These are phyloP conservation scores for Bromus sterilis DNA, from an alignment of 176 grass and related monocot species.

Conservation along the genomic window DNA sequence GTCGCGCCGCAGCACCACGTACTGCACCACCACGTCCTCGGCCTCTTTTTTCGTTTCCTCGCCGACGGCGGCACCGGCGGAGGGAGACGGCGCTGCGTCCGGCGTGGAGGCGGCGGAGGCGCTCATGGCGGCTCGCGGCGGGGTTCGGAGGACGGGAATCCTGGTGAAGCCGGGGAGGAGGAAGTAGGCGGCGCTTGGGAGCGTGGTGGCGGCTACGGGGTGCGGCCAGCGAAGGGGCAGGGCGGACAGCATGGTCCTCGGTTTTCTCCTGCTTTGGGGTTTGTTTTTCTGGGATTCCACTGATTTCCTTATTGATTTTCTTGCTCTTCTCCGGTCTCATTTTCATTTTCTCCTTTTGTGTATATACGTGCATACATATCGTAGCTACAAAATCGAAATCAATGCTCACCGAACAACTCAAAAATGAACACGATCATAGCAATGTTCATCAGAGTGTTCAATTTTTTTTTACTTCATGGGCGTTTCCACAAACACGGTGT, in stretches of 20 bases:
- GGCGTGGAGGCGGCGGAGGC: background rate
- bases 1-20: constrained; percentile 85
- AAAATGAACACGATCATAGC: too few relatives aligned
- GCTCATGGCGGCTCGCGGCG: constrained; percentile 28
- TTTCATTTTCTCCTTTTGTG: too few relatives aligned
- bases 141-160: background rate
- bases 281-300: too few relatives aligned
- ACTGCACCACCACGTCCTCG: constrained; percentile 65
- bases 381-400: too few relatives aligned
- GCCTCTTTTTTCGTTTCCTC: background rate
- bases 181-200: constrained; percentile 13
- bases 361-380: too few relatives aligned
- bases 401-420: too few relatives aligned
- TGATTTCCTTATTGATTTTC: too few relatives aligned
- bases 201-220: background rate
- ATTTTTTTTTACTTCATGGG: too few relatives aligned
- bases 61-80: background rate
- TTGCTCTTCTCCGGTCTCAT: too few relatives aligned
- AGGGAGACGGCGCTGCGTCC: background rate
- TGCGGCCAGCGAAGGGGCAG: constrained; percentile 17
- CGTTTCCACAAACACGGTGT: too few relatives aligned
- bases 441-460: too few relatives aligned
- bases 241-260: background rate
- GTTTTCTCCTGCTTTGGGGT: background rate
- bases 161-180: constrained; percentile 10